Evolutionary conservation across 2,329 filamentous ascomycete species (phyloP).

Genomic region (Claviceps maximensis): DNA sequence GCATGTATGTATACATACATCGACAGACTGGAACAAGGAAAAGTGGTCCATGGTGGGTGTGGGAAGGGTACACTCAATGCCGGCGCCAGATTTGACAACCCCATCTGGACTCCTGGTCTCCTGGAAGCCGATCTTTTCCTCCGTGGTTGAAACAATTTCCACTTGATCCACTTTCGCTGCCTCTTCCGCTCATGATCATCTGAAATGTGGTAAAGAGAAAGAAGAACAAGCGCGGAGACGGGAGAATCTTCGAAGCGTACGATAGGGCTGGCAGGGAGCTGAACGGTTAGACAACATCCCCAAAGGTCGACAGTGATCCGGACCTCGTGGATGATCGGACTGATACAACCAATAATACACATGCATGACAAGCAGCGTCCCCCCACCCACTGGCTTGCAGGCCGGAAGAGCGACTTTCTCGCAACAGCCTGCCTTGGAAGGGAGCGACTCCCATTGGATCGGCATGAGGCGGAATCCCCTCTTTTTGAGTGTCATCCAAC

Average conservation of each 20-base stretch:
- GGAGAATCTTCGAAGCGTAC: background rate
- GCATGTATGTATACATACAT: too few relatives aligned
- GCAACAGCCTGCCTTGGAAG: background rate
- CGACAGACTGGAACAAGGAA: too few relatives aligned
- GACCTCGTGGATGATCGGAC: background rate
- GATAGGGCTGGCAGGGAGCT: background rate
- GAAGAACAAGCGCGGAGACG: background rate
- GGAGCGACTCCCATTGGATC: background rate
- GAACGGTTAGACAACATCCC: background rate
- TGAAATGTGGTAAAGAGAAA: background rate
- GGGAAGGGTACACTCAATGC: background rate
- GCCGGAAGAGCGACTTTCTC: background rate
- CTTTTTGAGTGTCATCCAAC: background rate
- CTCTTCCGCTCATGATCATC: background rate
- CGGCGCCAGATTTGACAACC: too few relatives aligned
- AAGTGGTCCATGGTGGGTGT: too few relatives aligned
- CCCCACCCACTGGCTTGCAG: background rate
- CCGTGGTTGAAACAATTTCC: background rate
- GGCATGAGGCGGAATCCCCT: background rate
- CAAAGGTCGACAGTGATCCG: background rate
- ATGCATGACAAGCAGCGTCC: background rate
- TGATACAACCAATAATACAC: background rate
- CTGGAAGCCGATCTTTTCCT: background rate
- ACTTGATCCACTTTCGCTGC: background rate
- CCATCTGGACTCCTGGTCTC: background rate